Base-by-base conservation (phyloP, 2,329 filamentous ascomycete genomes). In the Sarocladium kiliense region DNA sequence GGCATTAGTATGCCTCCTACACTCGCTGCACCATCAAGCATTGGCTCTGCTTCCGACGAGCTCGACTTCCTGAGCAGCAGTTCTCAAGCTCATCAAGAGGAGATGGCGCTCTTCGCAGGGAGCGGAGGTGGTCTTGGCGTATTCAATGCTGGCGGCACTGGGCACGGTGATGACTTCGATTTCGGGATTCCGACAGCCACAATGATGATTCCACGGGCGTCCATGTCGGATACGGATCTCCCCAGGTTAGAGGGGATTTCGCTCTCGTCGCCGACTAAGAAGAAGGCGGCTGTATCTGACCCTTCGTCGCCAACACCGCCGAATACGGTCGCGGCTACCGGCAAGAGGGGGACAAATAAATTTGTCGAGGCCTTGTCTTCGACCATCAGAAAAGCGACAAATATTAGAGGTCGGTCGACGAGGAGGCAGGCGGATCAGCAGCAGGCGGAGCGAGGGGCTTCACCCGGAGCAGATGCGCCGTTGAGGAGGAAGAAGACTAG, bases 161-260 rank as follows among this genome's bases (percentile, higher is more conserved):
- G 16, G 18, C 30, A 27, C 11, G 47, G 47, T 14, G 47, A 51
- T 21, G 47, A 51, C 47, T 51, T 51, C 18, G 47, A 51, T 23
- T 51, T 51, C 18, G 47, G 47, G 12, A 21, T 51, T 18, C 10
- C 26, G 5, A 39, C 51, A 27, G 11, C 25, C 7, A 27, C 54
- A 11, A 55, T 47, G 23, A 44, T 32, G 26, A 47, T 7, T 61
- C 63, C 18, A 61, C 62, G 30, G 57, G 70, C 65, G 23, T 75
- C 73, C 56, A 74, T 78, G 64, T 77, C 75, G 3, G 75, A 78
- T 58, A 73, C 74, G 36, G 75, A 77, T 60, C 66, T 78, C n/a
- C 68, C 75, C 9, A 67, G 70, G 27, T 67, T 78, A 2, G 74
- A 77, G 59, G 72, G 72, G n/a, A 77, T 78, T 58, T 74, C 74